These are phyloP conservation scores for Stagonosporopsis tanaceti DNA, from an alignment of 2,329 filamentous ascomycete genomes.

Conservation along the genomic window DNA sequence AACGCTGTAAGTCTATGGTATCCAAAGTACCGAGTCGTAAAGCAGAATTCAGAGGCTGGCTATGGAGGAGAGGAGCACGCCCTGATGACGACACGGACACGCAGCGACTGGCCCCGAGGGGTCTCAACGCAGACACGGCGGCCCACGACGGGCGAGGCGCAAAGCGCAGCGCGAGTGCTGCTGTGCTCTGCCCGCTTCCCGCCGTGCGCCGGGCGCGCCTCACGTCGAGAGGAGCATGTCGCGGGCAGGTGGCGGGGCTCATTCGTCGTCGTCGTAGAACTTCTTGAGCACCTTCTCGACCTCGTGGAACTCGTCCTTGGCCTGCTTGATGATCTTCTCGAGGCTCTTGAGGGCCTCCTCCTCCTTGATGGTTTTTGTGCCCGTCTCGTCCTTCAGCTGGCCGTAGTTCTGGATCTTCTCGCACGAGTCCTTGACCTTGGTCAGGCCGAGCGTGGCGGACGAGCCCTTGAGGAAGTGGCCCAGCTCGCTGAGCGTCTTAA, in stretches of 20 bases:
- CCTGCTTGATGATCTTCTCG: constrained; percentile 70
- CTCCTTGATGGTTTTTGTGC: constrained; percentile 70
- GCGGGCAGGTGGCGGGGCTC: constrained; percentile 5
- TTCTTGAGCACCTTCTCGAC: constrained; percentile 73
- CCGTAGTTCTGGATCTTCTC: constrained; percentile 97
- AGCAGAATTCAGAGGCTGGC: constrained; percentile 15
- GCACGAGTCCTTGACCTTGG: constrained; percentile 89
- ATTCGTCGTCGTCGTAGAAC: constrained; percentile 68
- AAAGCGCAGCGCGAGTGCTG: constrained; percentile 1
- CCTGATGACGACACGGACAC: constrained; percentile 12
- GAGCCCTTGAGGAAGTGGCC: constrained; percentile 98
- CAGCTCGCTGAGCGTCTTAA: constrained; percentile 78
- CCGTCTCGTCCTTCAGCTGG: constrained; percentile 80
- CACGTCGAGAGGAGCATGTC: constrained; percentile 1
- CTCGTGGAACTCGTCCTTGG: constrained; percentile 79
- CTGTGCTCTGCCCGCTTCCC: constrained; percentile 11
- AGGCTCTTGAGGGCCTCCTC: constrained; percentile 73
- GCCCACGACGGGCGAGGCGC: constrained; percentile 5
- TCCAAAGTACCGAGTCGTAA: constrained; percentile 17
- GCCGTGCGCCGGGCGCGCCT: constrained; percentile 13
- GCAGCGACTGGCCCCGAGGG: neutral
- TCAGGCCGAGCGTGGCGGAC: constrained; percentile 89
- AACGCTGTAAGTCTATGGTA: constrained; percentile 23
- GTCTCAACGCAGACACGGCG: constrained; percentile 11
- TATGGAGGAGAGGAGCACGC: constrained; percentile 11